Base-by-base conservation (phyloP, 345 rosid genomes). In the Mallotus nudiflorus region DNA sequence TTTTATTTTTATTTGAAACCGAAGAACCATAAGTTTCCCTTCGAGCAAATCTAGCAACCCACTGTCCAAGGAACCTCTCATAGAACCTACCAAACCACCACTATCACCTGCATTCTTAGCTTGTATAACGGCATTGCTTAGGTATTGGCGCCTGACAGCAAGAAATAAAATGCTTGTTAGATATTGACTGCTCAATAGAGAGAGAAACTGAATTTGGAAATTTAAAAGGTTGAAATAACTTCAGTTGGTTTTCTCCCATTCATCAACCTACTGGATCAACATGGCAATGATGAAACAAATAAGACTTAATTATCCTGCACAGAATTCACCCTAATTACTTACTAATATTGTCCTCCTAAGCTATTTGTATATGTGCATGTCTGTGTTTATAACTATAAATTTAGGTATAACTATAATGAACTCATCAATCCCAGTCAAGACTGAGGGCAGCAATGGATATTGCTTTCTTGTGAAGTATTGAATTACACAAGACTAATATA, bases 1-100 rank as follows among this genome's bases (percentile, higher is more conserved):
- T 77, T 84, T 89, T 65, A 95, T 85, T 80, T 89, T 95, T 74
- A 89, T 91, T 76, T 92, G 99, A 84, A 92, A 92, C 69, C 85
- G 90, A 62, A 92, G 87, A 77, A 96, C 98, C 10, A 82, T 83
- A 24, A 96, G 97, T 82, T 96, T 96, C 50, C 97, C 99, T 84
- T 96, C 97, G 67, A 96, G 97, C 77, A 96, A 82, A 86, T 91
- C 98, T 62, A 95, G 85, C 82, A 95, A 82, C 61, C 94, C 98
- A 83, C 82, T 83, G 66, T 89, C 97, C 53, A 82, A 65, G 63
- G 87, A 82, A 55, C 83, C 82, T 56, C 79, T 85, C 57, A 81
- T 71, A 53, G 87, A 80, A 78, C 87, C 90, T 59, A 72, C 72
- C 65, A 83, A 50, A 70, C 86, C 85, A 85, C 86, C 86, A 66